These are phyloP conservation scores for Mycothermus thermophilus DNA, from an alignment of 495 filamentous ascomycete genomes.

Conservation along the genomic window DNA sequence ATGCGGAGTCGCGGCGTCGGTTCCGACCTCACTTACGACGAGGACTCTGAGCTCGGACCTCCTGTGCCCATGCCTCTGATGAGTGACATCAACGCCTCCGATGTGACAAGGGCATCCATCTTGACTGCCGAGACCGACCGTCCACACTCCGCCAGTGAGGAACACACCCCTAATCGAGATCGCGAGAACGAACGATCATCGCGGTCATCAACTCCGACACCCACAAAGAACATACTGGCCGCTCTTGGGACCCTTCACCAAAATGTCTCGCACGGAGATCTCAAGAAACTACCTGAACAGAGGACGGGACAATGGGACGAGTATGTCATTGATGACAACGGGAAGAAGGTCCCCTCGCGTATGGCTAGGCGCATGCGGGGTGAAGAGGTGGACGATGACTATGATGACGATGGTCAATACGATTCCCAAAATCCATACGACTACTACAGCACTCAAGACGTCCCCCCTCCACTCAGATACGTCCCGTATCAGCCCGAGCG, in stretches of 20 bases:
- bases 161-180: constrained; percentile 42
- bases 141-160: constrained; percentile 47
- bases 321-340: constrained; percentile 35
- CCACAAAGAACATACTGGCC: constrained; percentile 26
- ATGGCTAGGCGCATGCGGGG: constrained; percentile 4
- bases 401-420: constrained; percentile 31
- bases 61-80: constrained; percentile 63
- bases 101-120: constrained; percentile 79
- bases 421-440: constrained; percentile 32
- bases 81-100: constrained; percentile 70
- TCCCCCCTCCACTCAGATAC: constrained; percentile 41
- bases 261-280: constrained; percentile 37
- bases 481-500: constrained; percentile 42
- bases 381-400: constrained; percentile 26
- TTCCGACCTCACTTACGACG: constrained; percentile 21
- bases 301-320: constrained; percentile 23
- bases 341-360: constrained; percentile 22
- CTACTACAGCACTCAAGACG: constrained; percentile 40
- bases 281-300: constrained; percentile 30
- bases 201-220: constrained; percentile 27
- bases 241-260: constrained; percentile 35
- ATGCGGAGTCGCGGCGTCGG: constrained; percentile 26
- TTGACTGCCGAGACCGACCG: constrained; percentile 67
- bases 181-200: constrained; percentile 37
- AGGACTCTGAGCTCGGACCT: constrained; percentile 27